Evolutionary conservation across 2,329 filamentous ascomycete genomes (phyloP), one percentile per base, ranked within the genome.

Genomic region (Fusarium sp.): DNA sequence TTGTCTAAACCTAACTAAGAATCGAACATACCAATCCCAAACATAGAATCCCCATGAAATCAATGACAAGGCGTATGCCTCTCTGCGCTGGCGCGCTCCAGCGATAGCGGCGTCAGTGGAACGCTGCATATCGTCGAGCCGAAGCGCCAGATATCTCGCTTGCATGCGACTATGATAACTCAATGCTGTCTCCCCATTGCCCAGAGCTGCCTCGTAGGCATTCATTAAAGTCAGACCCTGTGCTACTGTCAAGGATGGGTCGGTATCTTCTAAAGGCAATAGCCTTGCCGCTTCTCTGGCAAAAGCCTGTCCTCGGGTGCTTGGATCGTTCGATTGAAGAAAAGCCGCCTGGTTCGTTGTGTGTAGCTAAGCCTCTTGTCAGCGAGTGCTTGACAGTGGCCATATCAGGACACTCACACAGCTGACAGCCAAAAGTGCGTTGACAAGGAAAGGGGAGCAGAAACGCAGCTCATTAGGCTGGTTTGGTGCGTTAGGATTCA

Each of bases 1-100:
- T 11, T 62, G 42, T 5, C 24, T 24, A 24, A 24, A 24, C 24
- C 24, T 24, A 24, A 24, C 24, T 24, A 24, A 24, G 24, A 24
- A 24, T 24, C 24, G 24, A 7, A 27, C 58, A 12, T 55, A 67
- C 63, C 63, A 68, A 32, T 68, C 66, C 63, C 58, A 68, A 8
- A 50, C 22, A 22, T 67, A 68, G 38, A 67, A 67, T 12, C 63
- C 63, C 66, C 63, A 68, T 52, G 52, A 52, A n/a, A 67, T 67
- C 66, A 53, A 67, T 6, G 63, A 67, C 53, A 68, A 22, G 8
- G 63, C 63, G 14, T 67, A 51, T 8, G 53, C 58, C 16, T 67
- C 63, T 9, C 58, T 45, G n/a, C 52, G 24, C n/a, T 66, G 50
- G 10, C 64, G 34, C 3, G 42, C 47, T 6, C 64, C 62, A n/a